A percentile compares a stretch with the other conserved stretches of the same genome.
Evolutionary conservation across 306 rosid species (phyloP).

Genomic region (Nissolia schottii): DNA sequence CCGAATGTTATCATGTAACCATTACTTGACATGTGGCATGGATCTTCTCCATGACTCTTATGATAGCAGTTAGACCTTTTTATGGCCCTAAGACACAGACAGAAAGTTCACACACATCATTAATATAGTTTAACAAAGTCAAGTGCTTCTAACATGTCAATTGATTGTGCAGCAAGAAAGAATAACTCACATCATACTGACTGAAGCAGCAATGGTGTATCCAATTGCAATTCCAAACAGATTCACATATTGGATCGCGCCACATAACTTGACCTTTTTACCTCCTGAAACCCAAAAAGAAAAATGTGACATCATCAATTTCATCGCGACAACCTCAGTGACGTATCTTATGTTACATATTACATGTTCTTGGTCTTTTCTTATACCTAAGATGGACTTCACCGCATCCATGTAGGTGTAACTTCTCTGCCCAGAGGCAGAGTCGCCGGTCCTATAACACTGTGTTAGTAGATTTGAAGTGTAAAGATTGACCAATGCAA

Average conservation of each 20-base stretch:
- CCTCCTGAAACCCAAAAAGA: slow-evolving; percentile 50
- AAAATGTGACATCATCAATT: neutral
- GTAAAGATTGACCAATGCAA: slow-evolving; percentile 59
- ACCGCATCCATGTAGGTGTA: slow-evolving; percentile 83
- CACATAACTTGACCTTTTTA: slow-evolving; percentile 54
- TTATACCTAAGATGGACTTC: slow-evolving; percentile 68
- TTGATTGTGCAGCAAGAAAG: neutral
- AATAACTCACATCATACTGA: slow-evolving; percentile 76
- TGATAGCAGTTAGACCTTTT: slow-evolving; percentile 77
- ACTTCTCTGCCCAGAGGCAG: slow-evolving; percentile 55
- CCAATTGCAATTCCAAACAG: slow-evolving; percentile 66
- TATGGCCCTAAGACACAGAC: slow-evolving; percentile 42
- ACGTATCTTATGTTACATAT: neutral
- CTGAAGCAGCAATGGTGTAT: slow-evolving; percentile 77
- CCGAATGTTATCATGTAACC: slow-evolving; percentile 74
- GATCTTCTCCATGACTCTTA: slow-evolving; percentile 62
- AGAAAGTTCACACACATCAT: neutral
- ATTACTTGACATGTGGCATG: slow-evolving; percentile 78
- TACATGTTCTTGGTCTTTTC: neutral
- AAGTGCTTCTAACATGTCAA: neutral
- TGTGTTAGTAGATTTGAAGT: slow-evolving; percentile 54
- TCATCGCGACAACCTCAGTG: neutral
- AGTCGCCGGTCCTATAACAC: slow-evolving; percentile 56
- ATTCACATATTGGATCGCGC: slow-evolving; percentile 58
- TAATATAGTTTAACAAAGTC: neutral